phyloP scores from a whole-genome alignment of 2,329 filamentous ascomycete genomes.

The Emericellopsis atlantica region DNA sequence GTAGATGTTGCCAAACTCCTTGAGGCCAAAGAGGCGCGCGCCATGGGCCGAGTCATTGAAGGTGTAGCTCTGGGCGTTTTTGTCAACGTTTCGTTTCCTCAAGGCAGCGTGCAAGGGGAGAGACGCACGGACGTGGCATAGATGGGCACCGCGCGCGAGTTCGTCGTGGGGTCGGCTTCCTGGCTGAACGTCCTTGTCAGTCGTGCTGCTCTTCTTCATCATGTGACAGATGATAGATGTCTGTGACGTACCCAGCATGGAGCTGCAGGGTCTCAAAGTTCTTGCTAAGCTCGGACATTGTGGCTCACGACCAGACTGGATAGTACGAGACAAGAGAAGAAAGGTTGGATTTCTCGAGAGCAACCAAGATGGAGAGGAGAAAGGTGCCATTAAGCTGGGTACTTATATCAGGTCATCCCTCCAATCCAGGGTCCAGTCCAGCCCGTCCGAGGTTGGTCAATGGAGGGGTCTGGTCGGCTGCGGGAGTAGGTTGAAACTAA shows the following conservation, averaged over 20 bases:
- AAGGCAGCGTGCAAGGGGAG: not conserved
- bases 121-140: slow-evolving; percentile 72
- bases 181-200: slow-evolving; percentile 39
- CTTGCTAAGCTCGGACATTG: slow-evolving; percentile 33
- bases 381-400: too few relatives aligned
- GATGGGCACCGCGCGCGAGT: slow-evolving; percentile 85
- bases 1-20: slow-evolving; percentile 97
- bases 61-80: slow-evolving; percentile 53
- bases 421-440: too few relatives aligned
- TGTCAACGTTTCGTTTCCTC: not conserved
- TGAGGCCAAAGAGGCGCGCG: slow-evolving; percentile 87
- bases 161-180: slow-evolving; percentile 66
- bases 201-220: not conserved
- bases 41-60: slow-evolving; percentile 97
- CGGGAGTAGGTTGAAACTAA: too few relatives aligned
- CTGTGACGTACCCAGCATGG: slow-evolving; percentile 58
- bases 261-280: slow-evolving; percentile 80
- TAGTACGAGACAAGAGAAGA: too few relatives aligned
- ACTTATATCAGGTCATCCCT: not conserved
- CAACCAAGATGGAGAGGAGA: too few relatives aligned
- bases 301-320: slow-evolving; percentile 4
- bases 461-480: too few relatives aligned
- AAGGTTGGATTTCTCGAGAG: too few relatives aligned
- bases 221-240: not conserved
- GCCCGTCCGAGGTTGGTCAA: too few relatives aligned